These are phyloP conservation scores for Phytopythium aichiense DNA, from an alignment of 352 stramenopile species.

Conservation along the genomic window DNA sequence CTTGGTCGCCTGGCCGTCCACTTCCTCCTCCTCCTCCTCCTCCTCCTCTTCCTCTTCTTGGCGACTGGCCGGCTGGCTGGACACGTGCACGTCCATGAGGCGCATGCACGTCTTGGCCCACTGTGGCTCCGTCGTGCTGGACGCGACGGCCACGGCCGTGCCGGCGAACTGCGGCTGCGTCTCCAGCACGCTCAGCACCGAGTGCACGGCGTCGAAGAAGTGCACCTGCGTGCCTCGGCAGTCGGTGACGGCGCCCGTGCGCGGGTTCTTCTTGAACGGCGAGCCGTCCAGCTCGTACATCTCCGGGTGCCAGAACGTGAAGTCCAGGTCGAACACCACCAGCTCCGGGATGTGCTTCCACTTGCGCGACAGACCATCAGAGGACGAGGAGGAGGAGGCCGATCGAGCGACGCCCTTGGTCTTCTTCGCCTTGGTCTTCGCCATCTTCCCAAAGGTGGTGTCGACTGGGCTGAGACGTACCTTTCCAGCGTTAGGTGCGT, in stretches of 20 bases:
- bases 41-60: conserved; percentile 10
- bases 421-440: background rate
- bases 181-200: conserved; percentile 68
- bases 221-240: conserved; percentile 70
- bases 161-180: conserved; percentile 59
- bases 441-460: too few species aligned
- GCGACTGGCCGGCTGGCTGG: background rate
- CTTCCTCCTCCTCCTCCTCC: conserved; percentile 8
- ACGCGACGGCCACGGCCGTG: conserved; percentile 62
- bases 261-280: conserved; percentile 67
- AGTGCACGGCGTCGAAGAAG: conserved; percentile 68
- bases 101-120: conserved; percentile 79
- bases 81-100: conserved; percentile 51
- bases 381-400: background rate
- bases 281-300: conserved; percentile 84
- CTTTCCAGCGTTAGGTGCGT: too few species aligned
- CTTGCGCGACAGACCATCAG: conserved; percentile 7
- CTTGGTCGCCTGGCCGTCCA: conserved; percentile 13
- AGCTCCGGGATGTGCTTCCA: conserved; percentile 59
- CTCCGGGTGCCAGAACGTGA: conserved; percentile 77
- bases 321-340: conserved; percentile 75
- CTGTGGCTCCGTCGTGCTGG: conserved; percentile 63
- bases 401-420: background rate
- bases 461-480: too few species aligned
- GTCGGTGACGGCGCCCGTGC: conserved; percentile 60